Evolutionary conservation across 768 basidiomycete species (phyloP).

Genomic region (Podaxis mareebaensis): DNA sequence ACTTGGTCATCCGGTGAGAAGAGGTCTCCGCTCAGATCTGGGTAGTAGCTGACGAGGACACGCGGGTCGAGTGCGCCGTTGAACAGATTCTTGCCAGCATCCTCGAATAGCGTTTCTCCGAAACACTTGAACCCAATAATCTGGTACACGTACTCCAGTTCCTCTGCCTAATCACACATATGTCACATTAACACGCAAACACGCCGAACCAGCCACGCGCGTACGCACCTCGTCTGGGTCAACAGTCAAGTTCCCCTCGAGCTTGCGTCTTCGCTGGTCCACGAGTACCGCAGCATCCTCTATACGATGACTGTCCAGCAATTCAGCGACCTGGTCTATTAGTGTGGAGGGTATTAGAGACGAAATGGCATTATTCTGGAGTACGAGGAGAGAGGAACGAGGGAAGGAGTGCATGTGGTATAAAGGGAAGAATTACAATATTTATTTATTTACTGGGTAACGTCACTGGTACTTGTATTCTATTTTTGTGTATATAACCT

Average conservation of each 20-base stretch:
- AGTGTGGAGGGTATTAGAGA: conserved; percentile 72
- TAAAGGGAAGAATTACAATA: neutral
- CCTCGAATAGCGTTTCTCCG: conserved; percentile 78
- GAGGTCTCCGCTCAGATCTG: conserved; percentile 68
- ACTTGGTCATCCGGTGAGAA: conserved; percentile 55
- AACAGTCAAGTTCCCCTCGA: conserved; percentile 50
- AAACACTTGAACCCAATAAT: conserved; percentile 81
- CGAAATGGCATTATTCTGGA: conserved; percentile 58
- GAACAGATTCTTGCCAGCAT: conserved; percentile 77
- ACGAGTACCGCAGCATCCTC: conserved; percentile 64
- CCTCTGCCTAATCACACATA: conserved; percentile 48
- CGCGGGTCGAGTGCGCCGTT: conserved; percentile 85
- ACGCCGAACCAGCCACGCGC: neutral
- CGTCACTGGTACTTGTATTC: neutral
- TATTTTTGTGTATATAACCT: neutral
- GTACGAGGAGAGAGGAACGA: conserved; percentile 67
- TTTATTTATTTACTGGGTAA: neutral
- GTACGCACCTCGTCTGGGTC: conserved; percentile 56
- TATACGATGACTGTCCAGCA: conserved; percentile 64
- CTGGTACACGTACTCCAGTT: conserved; percentile 78
- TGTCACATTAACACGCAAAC: neutral
- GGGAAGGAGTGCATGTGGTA: conserved; percentile 41
- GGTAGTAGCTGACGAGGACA: conserved; percentile 77
- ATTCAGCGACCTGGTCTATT: conserved; percentile 69
- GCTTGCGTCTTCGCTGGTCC: conserved; percentile 58